phyloP scores from a whole-genome alignment of 2,329 filamentous ascomycete species.

The Phaeosphaeria sp. region DNA sequence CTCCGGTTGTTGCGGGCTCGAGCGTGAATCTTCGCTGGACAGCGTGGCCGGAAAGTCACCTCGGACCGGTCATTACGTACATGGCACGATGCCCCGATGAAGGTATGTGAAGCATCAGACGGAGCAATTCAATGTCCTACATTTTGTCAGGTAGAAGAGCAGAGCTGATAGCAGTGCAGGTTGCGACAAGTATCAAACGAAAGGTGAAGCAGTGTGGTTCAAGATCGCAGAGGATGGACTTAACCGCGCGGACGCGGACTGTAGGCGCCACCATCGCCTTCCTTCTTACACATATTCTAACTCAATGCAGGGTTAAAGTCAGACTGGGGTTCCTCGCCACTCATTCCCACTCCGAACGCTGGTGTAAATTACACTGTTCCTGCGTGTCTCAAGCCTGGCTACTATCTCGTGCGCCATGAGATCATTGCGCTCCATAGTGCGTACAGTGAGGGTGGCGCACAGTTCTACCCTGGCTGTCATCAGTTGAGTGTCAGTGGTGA shows the following conservation, averaged over 20 bases:
- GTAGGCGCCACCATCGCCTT: background rate
- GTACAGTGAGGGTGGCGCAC: conserved; percentile 55
- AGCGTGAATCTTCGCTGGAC: conserved; percentile 62
- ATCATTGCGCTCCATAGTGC: conserved; percentile 58
- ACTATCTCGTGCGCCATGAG: conserved; percentile 63
- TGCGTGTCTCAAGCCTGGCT: conserved; percentile 56
- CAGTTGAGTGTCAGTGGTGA: conserved; percentile 59
- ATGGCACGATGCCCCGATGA: conserved; percentile 61
- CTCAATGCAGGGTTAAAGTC: conserved; percentile 15
- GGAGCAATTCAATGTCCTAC: background rate
- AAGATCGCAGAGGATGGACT: conserved; percentile 57
- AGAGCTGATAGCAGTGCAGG: background rate
- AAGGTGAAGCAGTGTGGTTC: conserved; percentile 58
- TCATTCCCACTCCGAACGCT: conserved; percentile 51
- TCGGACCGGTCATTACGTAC: conserved; percentile 62
- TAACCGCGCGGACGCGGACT: conserved; percentile 45
- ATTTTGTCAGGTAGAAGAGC: background rate
- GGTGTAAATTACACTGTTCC: conserved; percentile 58
- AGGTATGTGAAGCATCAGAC: background rate
- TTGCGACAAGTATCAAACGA: conserved; percentile 4
- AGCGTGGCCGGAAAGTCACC: conserved; percentile 51
- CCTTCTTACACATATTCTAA: background rate
- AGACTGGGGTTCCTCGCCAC: conserved; percentile 41
- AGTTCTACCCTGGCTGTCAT: conserved; percentile 62
- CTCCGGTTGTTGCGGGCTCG: conserved; percentile 50